phyloP scores from a whole-genome alignment of 306 rosid species.

The Castanea crenata region DNA sequence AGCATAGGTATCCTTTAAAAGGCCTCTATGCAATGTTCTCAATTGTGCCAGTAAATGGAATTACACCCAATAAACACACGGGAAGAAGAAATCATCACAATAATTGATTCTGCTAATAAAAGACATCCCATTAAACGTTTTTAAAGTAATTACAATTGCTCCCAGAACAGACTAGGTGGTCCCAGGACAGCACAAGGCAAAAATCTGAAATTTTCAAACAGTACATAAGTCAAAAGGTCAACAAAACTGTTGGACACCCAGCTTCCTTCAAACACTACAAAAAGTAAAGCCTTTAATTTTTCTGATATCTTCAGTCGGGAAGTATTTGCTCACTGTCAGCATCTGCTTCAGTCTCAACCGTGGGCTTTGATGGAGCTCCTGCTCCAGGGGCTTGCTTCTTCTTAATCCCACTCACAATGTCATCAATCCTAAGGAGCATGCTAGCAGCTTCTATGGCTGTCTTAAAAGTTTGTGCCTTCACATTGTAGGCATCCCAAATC shows the following conservation, averaged over 20 bases:
- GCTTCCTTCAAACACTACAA: conserved; percentile 20
- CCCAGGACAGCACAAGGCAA: conserved; percentile 18
- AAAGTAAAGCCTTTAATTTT: conserved; percentile 19
- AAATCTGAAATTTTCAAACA: conserved; percentile 28
- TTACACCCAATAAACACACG: not conserved
- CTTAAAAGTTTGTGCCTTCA: conserved; percentile 94
- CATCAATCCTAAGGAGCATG: conserved; percentile 96
- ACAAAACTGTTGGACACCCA: conserved; percentile 14
- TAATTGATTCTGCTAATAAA: not conserved
- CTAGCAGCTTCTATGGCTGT: conserved; percentile 98
- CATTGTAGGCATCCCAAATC: conserved; percentile 98
- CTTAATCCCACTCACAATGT: conserved; percentile 95
- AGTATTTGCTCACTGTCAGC: conserved; percentile 87
- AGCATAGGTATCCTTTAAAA: no score
- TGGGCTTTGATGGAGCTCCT: conserved; percentile 71
- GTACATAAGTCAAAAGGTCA: conserved; percentile 15
- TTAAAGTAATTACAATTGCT: conserved; percentile 11
- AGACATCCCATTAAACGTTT: not conserved
- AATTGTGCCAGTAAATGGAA: not conserved
- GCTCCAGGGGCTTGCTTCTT: conserved; percentile 86
- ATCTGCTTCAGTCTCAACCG: conserved; percentile 72
- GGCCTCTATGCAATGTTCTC: not conserved
- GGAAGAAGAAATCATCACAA: not conserved
- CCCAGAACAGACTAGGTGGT: conserved; percentile 7
- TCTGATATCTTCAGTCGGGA: conserved; percentile 47